Percentiles rank a stretch among this genome's conserved stretches.
Conservation (phyloP, 169 alveolate genomes). For the Plasmodium vivax region DNA sequence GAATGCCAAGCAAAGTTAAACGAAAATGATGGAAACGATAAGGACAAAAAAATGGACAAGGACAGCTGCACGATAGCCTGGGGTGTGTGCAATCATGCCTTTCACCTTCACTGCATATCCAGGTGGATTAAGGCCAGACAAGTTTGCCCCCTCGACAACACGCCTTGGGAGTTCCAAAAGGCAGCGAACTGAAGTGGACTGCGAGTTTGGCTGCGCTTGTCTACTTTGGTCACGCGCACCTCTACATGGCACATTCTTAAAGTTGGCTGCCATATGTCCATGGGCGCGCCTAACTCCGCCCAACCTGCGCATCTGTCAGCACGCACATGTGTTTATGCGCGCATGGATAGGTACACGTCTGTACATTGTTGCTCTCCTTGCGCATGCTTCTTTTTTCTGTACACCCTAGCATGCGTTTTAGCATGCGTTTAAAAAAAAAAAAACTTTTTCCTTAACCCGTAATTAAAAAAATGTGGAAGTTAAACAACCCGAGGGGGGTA, state of each 20-base stretch:
- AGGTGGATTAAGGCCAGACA: conserved; percentile 98
- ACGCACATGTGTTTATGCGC: background rate
- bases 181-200: conserved; percentile 78
- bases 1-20: conserved; percentile 96
- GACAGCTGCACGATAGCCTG: conserved; percentile 99
- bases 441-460: background rate
- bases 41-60: conserved; percentile 78
- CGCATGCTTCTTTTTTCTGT: background rate
- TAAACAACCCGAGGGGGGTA: background rate
- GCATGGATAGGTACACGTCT: background rate
- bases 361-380: background rate
- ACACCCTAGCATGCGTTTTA: background rate
- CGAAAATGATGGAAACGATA: conserved; percentile 67
- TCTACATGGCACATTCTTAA: background rate
- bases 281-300: background rate
- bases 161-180: conserved; percentile 95
- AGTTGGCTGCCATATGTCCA: background rate
- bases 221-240: background rate
- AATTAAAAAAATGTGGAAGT: background rate
- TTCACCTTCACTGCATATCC: conserved; percentile 98
- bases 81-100: conserved; percentile 99
- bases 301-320: background rate
- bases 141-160: conserved; percentile 97
- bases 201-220: conserved; percentile 34
- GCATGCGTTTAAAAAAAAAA: background rate